Evolutionary conservation across 495 filamentous ascomycete species (phyloP), one percentile per base, ranked within the genome.

Genomic region (Aspergillus steynii): DNA sequence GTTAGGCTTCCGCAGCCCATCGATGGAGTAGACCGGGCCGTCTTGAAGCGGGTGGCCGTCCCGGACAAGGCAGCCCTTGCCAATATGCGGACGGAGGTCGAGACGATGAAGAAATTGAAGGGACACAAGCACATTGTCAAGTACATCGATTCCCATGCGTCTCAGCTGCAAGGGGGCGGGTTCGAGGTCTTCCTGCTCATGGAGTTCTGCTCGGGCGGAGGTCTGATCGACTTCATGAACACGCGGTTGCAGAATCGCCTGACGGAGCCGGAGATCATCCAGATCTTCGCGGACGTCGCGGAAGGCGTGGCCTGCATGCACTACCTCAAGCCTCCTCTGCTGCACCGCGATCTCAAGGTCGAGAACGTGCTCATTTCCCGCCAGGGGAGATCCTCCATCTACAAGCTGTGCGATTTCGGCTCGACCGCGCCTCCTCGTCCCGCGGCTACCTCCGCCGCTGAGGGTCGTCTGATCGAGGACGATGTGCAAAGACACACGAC

Each of bases 201-300:
- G 95, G 95, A 99, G 73, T 98, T 88, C 75, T 88, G 84, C 66
- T 74, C 76, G 61, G 88, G 89, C 27, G 95, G 96, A 63, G 96
- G 95, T 29, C 76, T 99, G 68, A 99, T 99, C 72, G 95, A 99
- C 77, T 99, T 98, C 76, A 99, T 99, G 95, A 99, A 99, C 75
- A 99, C 95, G 45, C 86, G 95, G 34, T 78, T 99, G 63, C 95
- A 98, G 75, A 91, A 98, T 72, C 91, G 95, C 48, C 83, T 99
- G 71, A 99, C 93, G 50, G 95, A 99, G 80, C 93, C 96, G 45
- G 95, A 99, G 78, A 93, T 99, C 61, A 80, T 99, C 61, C 90
- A 95, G 74, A 99, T 99, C 71, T 97, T 99, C 76, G 86, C 90
- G 15, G 95, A 98, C 72, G 90, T 96, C 32, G 88, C 95, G 25